Percentiles rank a stretch among this genome's conserved stretches.
These are phyloP conservation scores for Sclerotinia borealis DNA, from an alignment of 2,329 filamentous ascomycete species.

Conservation along the genomic window DNA sequence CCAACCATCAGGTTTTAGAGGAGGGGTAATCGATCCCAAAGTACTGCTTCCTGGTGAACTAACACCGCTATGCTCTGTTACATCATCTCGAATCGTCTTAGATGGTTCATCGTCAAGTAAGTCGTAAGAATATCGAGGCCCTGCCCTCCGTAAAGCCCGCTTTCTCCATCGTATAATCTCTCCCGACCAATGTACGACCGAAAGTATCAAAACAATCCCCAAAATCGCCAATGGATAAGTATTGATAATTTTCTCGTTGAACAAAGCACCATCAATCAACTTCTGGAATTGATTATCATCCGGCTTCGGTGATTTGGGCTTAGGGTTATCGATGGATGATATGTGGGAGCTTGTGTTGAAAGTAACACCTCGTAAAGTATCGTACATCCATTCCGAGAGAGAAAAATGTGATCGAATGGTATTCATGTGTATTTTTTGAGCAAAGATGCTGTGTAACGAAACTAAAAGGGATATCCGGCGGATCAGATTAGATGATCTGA, in stretches of 20 bases:
- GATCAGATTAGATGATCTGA: conserved; percentile 9
- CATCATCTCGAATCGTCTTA: conserved; percentile 14
- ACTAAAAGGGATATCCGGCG: not conserved
- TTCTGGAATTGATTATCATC: not conserved
- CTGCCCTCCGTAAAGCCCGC: conserved; percentile 13
- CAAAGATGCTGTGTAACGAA: not conserved
- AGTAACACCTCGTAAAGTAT: not conserved
- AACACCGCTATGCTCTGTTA: conserved; percentile 11
- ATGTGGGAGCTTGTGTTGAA: not conserved
- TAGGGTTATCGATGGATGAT: not conserved
- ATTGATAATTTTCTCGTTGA: not conserved
- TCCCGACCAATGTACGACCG: conserved; percentile 22
- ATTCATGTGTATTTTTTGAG: not conserved
- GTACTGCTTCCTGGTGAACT: conserved; percentile 27
- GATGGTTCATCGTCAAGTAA: conserved; percentile 12
- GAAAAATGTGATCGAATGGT: not conserved
- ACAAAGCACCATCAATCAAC: conserved; percentile 2
- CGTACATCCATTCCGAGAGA: conserved; percentile 2
- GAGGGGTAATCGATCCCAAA: conserved; percentile 17
- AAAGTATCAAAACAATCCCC: conserved; percentile 8
- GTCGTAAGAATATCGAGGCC: conserved; percentile 6
- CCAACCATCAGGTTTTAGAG: conserved; percentile 13
- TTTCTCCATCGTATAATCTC: conserved; percentile 21
- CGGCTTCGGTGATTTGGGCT: not conserved
- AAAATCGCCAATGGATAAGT: conserved; percentile 3